Evolutionary conservation across 2,329 filamentous ascomycete species (phyloP).

Genomic region (Colletotrichum sublineola): DNA sequence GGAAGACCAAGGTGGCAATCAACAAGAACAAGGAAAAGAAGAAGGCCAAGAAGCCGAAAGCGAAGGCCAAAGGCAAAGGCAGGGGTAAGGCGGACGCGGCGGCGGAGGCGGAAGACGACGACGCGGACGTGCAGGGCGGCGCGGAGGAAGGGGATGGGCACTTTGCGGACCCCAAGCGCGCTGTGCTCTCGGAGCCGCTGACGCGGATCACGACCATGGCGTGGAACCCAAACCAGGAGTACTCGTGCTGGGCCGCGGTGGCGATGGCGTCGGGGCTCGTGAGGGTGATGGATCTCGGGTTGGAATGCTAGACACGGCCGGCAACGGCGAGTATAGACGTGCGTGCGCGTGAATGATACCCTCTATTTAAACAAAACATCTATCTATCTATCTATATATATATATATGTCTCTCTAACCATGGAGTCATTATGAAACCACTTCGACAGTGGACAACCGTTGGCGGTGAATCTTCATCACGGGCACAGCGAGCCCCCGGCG

Average conservation of each 20-base stretch:
- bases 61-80: constrained; percentile 53
- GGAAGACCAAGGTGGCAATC: constrained; percentile 55
- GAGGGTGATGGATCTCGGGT: constrained; percentile 74
- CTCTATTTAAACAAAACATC: constrained; percentile 28
- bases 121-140: constrained; percentile 41
- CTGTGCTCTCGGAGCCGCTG: constrained; percentile 71
- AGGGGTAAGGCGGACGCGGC: constrained; percentile 45
- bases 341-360: constrained; percentile 24
- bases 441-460: background rate
- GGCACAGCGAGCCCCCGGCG: constrained; percentile 66
- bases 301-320: constrained; percentile 50
- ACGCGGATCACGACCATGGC: constrained; percentile 72
- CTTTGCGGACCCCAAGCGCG: constrained; percentile 55
- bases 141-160: constrained; percentile 44
- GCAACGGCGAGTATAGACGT: background rate
- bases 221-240: constrained; percentile 78
- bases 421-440: background rate
- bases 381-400: background rate
- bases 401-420: constrained; percentile 7
- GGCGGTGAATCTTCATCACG: constrained; percentile 14
- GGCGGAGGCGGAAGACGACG: constrained; percentile 49
- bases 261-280: constrained; percentile 77
- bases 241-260: constrained; percentile 75
- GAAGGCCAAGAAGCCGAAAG: constrained; percentile 53
- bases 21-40: constrained; percentile 54